phyloP scores from a whole-genome alignment of 2,329 filamentous ascomycete genomes.

The Mariannaea sp. region DNA sequence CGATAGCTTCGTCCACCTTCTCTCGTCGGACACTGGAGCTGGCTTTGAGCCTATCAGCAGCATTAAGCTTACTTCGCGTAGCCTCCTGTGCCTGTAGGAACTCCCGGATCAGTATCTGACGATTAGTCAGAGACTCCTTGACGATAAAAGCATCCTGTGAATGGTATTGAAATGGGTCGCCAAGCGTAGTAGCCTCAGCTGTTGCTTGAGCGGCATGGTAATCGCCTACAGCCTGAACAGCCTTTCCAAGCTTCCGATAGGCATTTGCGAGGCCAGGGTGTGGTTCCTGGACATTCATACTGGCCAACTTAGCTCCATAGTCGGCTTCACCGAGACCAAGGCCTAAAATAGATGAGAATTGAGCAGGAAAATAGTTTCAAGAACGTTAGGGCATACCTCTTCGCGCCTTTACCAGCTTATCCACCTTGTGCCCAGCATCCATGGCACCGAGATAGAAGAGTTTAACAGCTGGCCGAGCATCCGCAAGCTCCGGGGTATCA shows the following conservation, averaged over 20 bases:
- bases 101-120: slow-evolving; percentile 93
- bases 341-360: slow-evolving; percentile 57
- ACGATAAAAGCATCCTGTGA: slow-evolving; percentile 96
- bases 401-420: slow-evolving; percentile 88
- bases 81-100: slow-evolving; percentile 87
- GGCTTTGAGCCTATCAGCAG: slow-evolving; percentile 86
- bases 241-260: slow-evolving; percentile 92
- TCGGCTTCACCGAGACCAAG: slow-evolving; percentile 91
- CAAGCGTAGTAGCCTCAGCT: slow-evolving; percentile 91
- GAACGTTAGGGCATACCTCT: slow-evolving; percentile 66
- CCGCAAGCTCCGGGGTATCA: slow-evolving; percentile 91
- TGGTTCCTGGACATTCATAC: slow-evolving; percentile 87
- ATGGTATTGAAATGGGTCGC: slow-evolving; percentile 92
- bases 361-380: neutral
- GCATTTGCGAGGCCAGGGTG: slow-evolving; percentile 87
- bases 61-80: slow-evolving; percentile 80
- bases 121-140: slow-evolving; percentile 96
- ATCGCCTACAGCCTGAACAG: slow-evolving; percentile 91
- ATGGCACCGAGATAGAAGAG: slow-evolving; percentile 93
- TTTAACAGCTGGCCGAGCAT: slow-evolving; percentile 89
- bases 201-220: slow-evolving; percentile 96
- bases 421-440: slow-evolving; percentile 97
- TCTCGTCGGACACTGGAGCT: slow-evolving; percentile 86
- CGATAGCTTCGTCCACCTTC: slow-evolving; percentile 98
- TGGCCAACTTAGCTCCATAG: slow-evolving; percentile 85